Evolutionary conservation across 75 land plant species (phyloP), one percentile per base, ranked within the genome.

Genomic region (Sequoiadendron giganteum): DNA sequence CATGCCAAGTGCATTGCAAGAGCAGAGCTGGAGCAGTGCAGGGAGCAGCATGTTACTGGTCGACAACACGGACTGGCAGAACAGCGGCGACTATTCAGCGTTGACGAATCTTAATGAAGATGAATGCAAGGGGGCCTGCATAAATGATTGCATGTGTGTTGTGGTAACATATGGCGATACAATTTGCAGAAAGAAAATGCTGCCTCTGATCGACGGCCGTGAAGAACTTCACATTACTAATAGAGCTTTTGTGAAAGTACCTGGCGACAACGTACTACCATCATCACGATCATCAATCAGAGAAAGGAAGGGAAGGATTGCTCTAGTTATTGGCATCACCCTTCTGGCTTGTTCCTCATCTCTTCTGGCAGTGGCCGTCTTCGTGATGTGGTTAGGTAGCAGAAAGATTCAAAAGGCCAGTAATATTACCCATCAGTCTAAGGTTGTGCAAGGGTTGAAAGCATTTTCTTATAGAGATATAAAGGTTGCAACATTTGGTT

Each of bases 401-500:
- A 16, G 72, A 1, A 25, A 21, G 7, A 7, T 28, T 28, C 30
- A 0, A 3, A 68, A 68, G 30, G 30, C 30, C 72, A 28, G 72
- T 28, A 8, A 25, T 5, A n/a, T n/a, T 6, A 0, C 3, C 4
- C n/a, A 68, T 7, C 72, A 25, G 30, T 32, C 5, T 5, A 68
- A 68, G 30, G 30, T 68, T 25, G 30, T 28, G 72, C 30, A 68
- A 5, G 72, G 72, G 7, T 68, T 68, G 25, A 68, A 5, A 14
- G 28, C 72, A 68, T 68, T 14, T 68, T 25, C 72, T 5, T 68
- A 68, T 28, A 68, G 3, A n/a, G 72, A 68, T 3, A 68, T 68
- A 28, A 79, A 84, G 9, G 65, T 61, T n/a, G 87, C 90, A 19
- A 91, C 90, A 3, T 39, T 75, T 1, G 81, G 87, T 0, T 91